phyloP scores from a whole-genome alignment of 805 yeast species.

The Nematodospora valgi region DNA sequence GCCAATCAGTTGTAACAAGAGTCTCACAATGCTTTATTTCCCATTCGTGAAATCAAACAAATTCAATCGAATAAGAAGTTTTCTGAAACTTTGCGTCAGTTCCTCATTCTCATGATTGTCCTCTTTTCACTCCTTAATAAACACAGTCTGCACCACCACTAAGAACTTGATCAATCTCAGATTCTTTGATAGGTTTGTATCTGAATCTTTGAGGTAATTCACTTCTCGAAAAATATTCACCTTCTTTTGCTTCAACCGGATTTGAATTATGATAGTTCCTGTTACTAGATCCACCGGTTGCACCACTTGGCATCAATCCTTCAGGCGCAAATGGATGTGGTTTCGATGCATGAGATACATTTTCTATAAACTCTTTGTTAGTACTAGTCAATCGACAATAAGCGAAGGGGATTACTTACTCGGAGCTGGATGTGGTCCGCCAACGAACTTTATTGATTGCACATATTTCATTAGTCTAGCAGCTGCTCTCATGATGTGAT shows the following conservation, averaged over 20 bases:
- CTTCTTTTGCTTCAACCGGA: slow-evolving; percentile 39
- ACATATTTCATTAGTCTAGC: slow-evolving; percentile 39
- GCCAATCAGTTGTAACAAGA: no score
- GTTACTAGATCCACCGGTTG: slow-evolving; percentile 10
- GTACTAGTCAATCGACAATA: no score
- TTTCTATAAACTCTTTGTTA: slow-evolving; percentile 8
- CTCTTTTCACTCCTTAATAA: slow-evolving; percentile 24
- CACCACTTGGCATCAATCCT: slow-evolving; percentile 39
- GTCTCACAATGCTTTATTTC: no score
- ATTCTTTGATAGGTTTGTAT: slow-evolving; percentile 56
- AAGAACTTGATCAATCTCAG: slow-evolving; percentile 73
- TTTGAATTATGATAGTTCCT: slow-evolving; percentile 21
- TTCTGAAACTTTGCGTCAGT: no score
- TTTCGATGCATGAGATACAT: slow-evolving; percentile 11
- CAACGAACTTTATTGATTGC: slow-evolving; percentile 83
- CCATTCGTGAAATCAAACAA: no score
- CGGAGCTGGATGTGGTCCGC: slow-evolving; percentile 63
- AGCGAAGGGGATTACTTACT: slow-evolving; percentile 44
- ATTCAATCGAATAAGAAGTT: no score
- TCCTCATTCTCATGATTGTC: no score
- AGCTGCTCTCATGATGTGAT: slow-evolving; percentile 29
- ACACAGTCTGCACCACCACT: slow-evolving; percentile 78
- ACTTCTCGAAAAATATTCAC: slow-evolving; percentile 50
- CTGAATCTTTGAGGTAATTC: slow-evolving; percentile 74
- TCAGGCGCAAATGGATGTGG: slow-evolving; percentile 43